A percentile compares a stretch with the other conserved stretches of the same genome.
Evolutionary conservation across 805 yeast species (phyloP).

Genomic region (Suhomyces emberorum): DNA sequence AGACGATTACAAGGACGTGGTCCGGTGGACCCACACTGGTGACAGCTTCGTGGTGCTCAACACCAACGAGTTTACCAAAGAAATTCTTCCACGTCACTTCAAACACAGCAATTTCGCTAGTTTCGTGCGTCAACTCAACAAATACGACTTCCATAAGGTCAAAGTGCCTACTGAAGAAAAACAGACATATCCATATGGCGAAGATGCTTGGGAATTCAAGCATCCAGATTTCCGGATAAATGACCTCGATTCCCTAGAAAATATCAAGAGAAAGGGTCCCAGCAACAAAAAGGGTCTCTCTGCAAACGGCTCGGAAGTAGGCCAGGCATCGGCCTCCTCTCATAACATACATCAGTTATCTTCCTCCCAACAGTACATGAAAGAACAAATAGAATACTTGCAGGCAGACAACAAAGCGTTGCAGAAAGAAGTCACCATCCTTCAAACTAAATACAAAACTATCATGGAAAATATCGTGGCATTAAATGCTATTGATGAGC

Average conservation of each 20-base stretch:
- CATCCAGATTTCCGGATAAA: constrained; percentile 84
- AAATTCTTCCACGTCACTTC: constrained; percentile 86
- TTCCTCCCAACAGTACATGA: constrained; percentile 15
- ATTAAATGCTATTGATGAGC: constrained; percentile 54
- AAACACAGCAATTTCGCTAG: constrained; percentile 93
- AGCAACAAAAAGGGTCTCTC: constrained; percentile 41
- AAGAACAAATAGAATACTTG: constrained; percentile 31
- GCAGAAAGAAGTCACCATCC: constrained; percentile 32
- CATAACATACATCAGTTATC: constrained; percentile 6
- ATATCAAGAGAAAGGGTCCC: constrained; percentile 82
- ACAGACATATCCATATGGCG: constrained; percentile 55
- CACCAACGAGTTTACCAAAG: constrained; percentile 85
- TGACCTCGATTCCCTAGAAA: constrained; percentile 76
- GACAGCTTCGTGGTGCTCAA: constrained; percentile 86
- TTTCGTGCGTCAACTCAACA: constrained; percentile 92
- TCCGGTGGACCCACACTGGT: constrained; percentile 83
- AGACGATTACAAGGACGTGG: constrained; percentile 68
- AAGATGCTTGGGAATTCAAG: constrained; percentile 89
- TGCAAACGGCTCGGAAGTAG: constrained; percentile 3
- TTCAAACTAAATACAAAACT: constrained; percentile 60
- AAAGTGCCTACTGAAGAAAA: constrained; percentile 66
- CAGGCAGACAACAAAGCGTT: constrained; percentile 30
- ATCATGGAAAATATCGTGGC: constrained; percentile 59
- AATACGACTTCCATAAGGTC: constrained; percentile 96
- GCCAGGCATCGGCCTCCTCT: constrained; percentile 1